These are phyloP conservation scores for Phlyctochytrium planicorne DNA, from an alignment of 192 early-diverging fungal species.

Conservation along the genomic window DNA sequence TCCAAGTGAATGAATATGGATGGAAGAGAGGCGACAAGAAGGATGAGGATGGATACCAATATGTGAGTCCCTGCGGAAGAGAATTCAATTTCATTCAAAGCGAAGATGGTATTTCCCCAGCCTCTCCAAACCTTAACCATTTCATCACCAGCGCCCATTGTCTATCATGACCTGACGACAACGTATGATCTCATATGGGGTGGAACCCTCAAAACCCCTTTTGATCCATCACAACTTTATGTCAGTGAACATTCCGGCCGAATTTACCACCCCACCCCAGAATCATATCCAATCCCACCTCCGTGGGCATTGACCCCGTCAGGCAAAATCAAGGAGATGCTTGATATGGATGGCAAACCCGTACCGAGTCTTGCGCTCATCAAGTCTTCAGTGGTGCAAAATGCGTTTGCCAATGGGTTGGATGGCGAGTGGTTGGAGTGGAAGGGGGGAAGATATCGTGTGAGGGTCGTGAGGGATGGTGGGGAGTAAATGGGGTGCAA, in stretches of 20 bases:
- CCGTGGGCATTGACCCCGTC: slow-evolving; percentile 7
- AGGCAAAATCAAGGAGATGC: neutral
- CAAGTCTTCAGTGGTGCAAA: slow-evolving; percentile 24
- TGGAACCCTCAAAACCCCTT: slow-evolving; percentile 16
- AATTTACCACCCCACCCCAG: slow-evolving; percentile 32
- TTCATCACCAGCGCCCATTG: slow-evolving; percentile 26
- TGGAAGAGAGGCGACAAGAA: slow-evolving; percentile 2
- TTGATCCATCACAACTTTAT: slow-evolving; percentile 22
- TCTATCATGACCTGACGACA: slow-evolving; percentile 28
- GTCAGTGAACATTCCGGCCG: slow-evolving; percentile 18
- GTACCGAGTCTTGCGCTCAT: slow-evolving; percentile 16
- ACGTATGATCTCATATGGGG: slow-evolving; percentile 19
- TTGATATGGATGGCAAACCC: neutral
- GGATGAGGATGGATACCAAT: slow-evolving; percentile 11
- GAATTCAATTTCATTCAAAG: slow-evolving; percentile 35
- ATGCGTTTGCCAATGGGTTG: slow-evolving; percentile 16
- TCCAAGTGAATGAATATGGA: slow-evolving; percentile 13
- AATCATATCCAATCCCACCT: neutral
- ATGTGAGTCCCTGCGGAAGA: slow-evolving; percentile 35
- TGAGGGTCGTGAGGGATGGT: neutral
- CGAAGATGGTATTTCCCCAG: slow-evolving; percentile 18
- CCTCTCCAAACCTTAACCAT: neutral
- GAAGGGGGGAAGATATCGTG: slow-evolving; percentile 13
- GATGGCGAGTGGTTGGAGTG: slow-evolving; percentile 24
- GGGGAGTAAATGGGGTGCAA: neutral